Evolutionary conservation across 306 rosid species (phyloP).

Genomic region (Castanea mollissima): DNA sequence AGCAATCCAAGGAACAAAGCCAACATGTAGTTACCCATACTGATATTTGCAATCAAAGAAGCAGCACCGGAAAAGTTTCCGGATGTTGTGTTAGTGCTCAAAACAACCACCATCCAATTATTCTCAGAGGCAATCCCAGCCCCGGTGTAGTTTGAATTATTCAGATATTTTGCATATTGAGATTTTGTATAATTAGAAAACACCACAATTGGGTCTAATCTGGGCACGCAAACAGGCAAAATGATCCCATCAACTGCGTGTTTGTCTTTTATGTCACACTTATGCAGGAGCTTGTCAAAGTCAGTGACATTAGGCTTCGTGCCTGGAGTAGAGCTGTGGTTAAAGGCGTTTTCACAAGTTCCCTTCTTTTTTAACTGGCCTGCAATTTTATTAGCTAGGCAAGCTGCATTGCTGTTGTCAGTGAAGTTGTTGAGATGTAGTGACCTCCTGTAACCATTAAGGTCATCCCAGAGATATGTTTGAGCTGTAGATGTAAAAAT

Average conservation of each 20-base stretch:
- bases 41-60: background rate
- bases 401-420: background rate
- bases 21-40: background rate
- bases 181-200: background rate
- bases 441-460: conserved; percentile 9
- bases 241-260: background rate
- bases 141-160: background rate
- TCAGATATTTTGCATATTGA: background rate
- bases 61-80: background rate
- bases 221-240: background rate
- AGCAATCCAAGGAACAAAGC: background rate
- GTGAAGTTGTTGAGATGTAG: background rate
- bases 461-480: background rate
- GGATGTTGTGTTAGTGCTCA: background rate
- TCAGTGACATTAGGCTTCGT: background rate
- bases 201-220: background rate
- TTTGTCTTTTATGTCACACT: background rate
- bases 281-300: background rate
- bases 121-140: background rate
- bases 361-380: background rate
- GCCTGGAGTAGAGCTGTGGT: background rate
- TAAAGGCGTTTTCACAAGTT: background rate
- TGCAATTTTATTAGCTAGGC: conserved; percentile 24
- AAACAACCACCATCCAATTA: background rate
- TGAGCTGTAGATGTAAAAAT: background rate